These are phyloP conservation scores for Edhazardia aedis DNA, from an alignment of 371 early-diverging fungal species.

Conservation along the genomic window DNA sequence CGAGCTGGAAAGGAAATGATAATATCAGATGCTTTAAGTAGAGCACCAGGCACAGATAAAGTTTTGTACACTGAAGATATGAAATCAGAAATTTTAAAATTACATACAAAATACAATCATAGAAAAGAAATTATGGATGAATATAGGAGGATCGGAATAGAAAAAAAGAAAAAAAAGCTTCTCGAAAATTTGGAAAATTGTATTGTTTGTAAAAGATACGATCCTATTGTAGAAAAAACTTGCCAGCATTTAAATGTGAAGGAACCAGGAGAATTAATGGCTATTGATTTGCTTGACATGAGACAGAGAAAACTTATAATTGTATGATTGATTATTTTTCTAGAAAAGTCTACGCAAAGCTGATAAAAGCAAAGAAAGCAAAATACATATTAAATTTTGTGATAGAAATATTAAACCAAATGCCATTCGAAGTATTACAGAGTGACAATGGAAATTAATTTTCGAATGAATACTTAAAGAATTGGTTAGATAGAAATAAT, in stretches of 20 bases:
- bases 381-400: not conserved
- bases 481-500: too few relatives aligned
- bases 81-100: not conserved
- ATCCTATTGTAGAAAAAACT: not conserved
- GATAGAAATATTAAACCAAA: too few relatives aligned
- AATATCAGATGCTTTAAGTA: too few relatives aligned
- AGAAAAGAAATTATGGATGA: not conserved
- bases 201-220: not conserved
- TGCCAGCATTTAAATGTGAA: not conserved
- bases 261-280: too few relatives aligned
- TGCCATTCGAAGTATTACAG: too few relatives aligned
- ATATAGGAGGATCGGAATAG: too few relatives aligned
- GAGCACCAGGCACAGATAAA: too few relatives aligned
- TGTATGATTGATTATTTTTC: not conserved
- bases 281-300: slow-evolving; percentile 1
- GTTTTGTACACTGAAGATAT: too few relatives aligned
- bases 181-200: not conserved
- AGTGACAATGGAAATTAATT: too few relatives aligned
- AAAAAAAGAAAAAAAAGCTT: not conserved
- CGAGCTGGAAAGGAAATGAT: too few relatives aligned
- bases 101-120: not conserved
- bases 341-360: not conserved
- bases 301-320: not conserved
- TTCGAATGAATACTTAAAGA: too few relatives aligned
- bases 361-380: not conserved